Evolutionary conservation across 164 flowering plant species (phyloP).

Genomic region (Taxillus chinensis): DNA sequence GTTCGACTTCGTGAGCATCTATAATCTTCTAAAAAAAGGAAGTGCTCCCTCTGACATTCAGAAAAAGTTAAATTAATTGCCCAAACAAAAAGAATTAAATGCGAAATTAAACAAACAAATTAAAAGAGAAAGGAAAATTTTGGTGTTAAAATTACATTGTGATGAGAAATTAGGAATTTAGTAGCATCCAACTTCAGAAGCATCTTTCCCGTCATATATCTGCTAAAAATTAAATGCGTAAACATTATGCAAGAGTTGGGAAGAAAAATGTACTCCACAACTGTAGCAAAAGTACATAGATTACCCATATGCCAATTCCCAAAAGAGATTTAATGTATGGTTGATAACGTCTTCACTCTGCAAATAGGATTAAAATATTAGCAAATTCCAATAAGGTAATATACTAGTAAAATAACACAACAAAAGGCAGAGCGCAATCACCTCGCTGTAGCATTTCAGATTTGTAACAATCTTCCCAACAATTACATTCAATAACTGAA

Average conservation of each 20-base stretch:
- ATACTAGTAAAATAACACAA: background rate
- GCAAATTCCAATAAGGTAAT: background rate
- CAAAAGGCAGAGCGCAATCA: slow-evolving; percentile 11
- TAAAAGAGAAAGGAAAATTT: background rate
- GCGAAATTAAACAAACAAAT: too few species aligned
- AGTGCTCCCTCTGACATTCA: slow-evolving; percentile 74
- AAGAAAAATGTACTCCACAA: background rate
- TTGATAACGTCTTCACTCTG: slow-evolving; percentile 95
- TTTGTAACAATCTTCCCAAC: slow-evolving; percentile 96
- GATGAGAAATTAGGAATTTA: slow-evolving; percentile 75
- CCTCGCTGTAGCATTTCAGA: slow-evolving; percentile 89
- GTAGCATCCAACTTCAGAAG: slow-evolving; percentile 87
- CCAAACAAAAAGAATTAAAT: too few species aligned
- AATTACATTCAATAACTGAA: slow-evolving; percentile 69
- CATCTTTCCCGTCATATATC: slow-evolving; percentile 96
- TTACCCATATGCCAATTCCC: slow-evolving; percentile 96
- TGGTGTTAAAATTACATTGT: slow-evolving; percentile 48
- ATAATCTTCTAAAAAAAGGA: slow-evolving; percentile 76
- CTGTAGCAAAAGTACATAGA: slow-evolving; percentile 10
- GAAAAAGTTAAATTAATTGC: background rate
- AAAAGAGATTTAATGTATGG: slow-evolving; percentile 82
- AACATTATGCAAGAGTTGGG: background rate
- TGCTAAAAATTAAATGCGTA: slow-evolving; percentile 15
- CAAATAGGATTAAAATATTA: slow-evolving; percentile 9
- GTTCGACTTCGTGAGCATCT: slow-evolving; percentile 95